A percentile compares a stretch with the other conserved stretches of the same genome.
Evolutionary conservation across 495 filamentous ascomycete genomes (phyloP).

Genomic region (Neurospora sp.): DNA sequence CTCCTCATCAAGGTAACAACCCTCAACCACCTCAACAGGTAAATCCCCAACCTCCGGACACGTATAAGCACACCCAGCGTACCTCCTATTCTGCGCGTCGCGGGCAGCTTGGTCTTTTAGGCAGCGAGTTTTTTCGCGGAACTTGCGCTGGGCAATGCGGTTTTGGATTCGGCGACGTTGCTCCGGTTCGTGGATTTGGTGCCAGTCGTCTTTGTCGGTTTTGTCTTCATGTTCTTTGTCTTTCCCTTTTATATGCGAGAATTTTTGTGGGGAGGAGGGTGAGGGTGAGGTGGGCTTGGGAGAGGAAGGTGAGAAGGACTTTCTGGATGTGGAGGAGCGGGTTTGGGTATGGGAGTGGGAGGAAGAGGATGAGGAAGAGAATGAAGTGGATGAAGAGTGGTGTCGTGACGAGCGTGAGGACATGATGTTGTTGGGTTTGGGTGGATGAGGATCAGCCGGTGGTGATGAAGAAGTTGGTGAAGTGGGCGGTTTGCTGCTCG

Average conservation of each 20-base stretch:
- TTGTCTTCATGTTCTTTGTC: neutral
- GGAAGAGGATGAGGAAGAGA: neutral
- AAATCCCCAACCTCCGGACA: conserved; percentile 38
- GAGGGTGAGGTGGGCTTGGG: neutral
- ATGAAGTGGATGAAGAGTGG: neutral
- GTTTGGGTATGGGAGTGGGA: neutral
- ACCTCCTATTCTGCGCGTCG: conserved; percentile 43
- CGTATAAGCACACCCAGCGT: conserved; percentile 46
- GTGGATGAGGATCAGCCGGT: neutral
- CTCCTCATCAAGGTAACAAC: neutral
- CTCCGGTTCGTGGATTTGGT: conserved; percentile 48
- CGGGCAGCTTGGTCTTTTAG: conserved; percentile 47
- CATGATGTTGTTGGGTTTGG: neutral
- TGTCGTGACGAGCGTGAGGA: neutral
- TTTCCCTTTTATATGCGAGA: too few relatives aligned
- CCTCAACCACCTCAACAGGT: conserved; percentile 28
- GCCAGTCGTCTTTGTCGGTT: conserved; percentile 41
- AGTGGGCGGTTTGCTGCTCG: neutral
- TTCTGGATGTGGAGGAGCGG: too few relatives aligned
- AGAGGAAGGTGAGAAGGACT: neutral
- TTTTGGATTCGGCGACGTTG: conserved; percentile 52
- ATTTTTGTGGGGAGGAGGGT: neutral
- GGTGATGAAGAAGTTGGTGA: neutral
- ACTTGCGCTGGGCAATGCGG: conserved; percentile 51
- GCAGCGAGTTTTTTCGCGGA: conserved; percentile 49